Evolutionary conservation across 352 stramenopile genomes (phyloP), one percentile per base, ranked within the genome.

Genomic region (Phytopythium aichiense): DNA sequence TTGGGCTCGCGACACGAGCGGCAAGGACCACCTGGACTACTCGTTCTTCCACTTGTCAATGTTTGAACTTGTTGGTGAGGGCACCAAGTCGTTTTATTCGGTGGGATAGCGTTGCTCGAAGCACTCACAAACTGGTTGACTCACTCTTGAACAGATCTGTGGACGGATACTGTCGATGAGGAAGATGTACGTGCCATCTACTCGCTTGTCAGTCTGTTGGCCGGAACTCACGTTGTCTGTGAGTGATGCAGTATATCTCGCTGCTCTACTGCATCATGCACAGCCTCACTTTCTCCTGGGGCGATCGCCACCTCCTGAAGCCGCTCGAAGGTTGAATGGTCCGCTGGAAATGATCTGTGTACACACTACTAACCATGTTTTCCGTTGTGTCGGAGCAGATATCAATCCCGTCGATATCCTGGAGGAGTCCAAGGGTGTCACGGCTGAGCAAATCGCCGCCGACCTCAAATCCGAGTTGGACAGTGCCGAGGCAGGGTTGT

Each of bases 1-100:
- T 70, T 94, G 82, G 82, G 63, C 68, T 18, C 79, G 84, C 48
- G 84, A 92, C 16, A 80, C 71, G 5, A 69, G 73, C 11, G 74
- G 77, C 6, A 64, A 77, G 8, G 68, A 87, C 31, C 56, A 72
- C 31, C 67, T 94, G 49, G 71, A 88, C 52, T 94, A 89, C 58
- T 60, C 73, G 6, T 89, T 77, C 40, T 92, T 94, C 56, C 84
- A 94, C 58, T 72, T 89, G 38, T 92, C 84, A 16, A 90, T 94
- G 77, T 92, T 92, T 63, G 84, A 94, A 45, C 70, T 94, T 20
- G 84, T 91, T 31, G 81, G 79, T 90, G 49, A 40, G 82, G 69
- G 12, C 37, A 15, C 49, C 22, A 31, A 11, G 56, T 45, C 18
- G 16, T 13, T 43, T 55, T 1, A 7, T 23, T 16, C 0, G 12